Evolutionary conservation across 176 grass and related monocot species (phyloP), one percentile per base, ranked within the genome.

Genomic region (Oryza nivara): DNA sequence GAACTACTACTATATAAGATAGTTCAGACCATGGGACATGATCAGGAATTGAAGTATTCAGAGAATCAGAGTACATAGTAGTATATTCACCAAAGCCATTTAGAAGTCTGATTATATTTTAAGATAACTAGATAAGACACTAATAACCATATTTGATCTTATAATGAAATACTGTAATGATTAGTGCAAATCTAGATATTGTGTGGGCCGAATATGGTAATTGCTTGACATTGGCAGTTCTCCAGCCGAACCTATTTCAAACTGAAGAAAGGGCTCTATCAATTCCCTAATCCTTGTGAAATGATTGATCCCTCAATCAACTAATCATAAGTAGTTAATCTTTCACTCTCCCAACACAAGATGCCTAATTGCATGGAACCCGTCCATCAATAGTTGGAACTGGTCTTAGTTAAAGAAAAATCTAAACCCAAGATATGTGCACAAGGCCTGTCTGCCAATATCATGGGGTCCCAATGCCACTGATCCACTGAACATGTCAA

Each of bases 391-490:
- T 61, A 63, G 7, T n/a, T 63, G 58, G n/a, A 23, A n/a, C 58
- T 23, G 58, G 22, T 23, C 6, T 19, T 63, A 4, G 58, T 63
- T n/a, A 54, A 63, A 63, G 58, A 23, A 2, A 63, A 7, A 22
- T 20, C 7, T 11, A 11, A 63, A 63, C 7, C 58, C 58, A 63
- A 63, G 20, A 63, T 63, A 10, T 23, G 9, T 63, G 20, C 3
- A 63, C 58, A 63, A 63, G 58, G n/a, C 58, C 23, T 63, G 58
- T 63, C 58, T 63, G 20, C 58, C 58, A 63, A 9, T 64, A 20
- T 28, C 48, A 80, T 84, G 76, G 76, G 70, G 63, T 43, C 70
- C 63, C 48, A 8, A 11, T 75, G 71, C 14, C 60, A 45, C 64
- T 47, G 34, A 14, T 48, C 25, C 3, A 41, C 34, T 7, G 58